phyloP scores from a whole-genome alignment of 176 grass and related monocot genomes.

The Pharus latifolius region DNA sequence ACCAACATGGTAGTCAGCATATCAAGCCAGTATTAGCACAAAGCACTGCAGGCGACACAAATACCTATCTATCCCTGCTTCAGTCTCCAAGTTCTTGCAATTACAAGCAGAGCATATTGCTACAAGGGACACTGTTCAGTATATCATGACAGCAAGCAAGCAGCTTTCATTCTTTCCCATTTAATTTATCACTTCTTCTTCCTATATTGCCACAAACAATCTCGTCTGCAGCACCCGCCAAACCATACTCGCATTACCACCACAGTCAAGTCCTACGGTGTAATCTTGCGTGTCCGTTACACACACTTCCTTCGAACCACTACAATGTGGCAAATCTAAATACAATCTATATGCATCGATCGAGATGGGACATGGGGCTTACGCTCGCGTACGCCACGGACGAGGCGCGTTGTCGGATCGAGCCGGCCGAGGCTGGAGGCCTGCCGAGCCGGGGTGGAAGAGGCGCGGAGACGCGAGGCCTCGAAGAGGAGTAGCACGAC shows the following conservation, averaged over 20 bases:
- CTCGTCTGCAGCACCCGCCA: no score
- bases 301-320: background rate
- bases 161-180: no score
- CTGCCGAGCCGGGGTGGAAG: background rate
- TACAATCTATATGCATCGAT: conserved; percentile 12
- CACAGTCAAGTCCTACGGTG: background rate
- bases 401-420: conserved; percentile 51
- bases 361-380: conserved; percentile 15
- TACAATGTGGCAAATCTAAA: background rate
- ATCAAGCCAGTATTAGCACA: no score
- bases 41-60: no score
- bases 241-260: background rate
- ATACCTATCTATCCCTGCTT: no score
- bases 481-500: conserved; percentile 64
- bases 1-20: no score
- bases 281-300: background rate
- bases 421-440: conserved; percentile 50
- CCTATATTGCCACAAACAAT: no score
- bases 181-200: no score
- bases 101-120: no score
- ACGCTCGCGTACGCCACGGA: conserved; percentile 77
- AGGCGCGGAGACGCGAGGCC: conserved; percentile 34
- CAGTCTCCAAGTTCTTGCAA: no score
- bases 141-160: no score
- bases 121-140: no score